Conservation (phyloP, 139 green algal species). For the Volvox africanus region DNA sequence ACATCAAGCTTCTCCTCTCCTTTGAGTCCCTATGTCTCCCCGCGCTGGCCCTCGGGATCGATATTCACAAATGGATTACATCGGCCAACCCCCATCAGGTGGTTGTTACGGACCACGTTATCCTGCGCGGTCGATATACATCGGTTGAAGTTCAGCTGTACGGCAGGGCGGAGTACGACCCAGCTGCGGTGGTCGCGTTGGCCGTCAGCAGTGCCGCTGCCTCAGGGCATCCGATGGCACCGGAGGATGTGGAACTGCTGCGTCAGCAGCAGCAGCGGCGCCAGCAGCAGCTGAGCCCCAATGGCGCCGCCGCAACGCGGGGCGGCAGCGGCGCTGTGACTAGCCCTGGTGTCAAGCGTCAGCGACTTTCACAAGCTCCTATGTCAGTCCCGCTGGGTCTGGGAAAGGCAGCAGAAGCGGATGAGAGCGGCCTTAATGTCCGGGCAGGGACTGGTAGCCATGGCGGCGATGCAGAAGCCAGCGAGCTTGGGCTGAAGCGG, state of each 20-base stretch:
- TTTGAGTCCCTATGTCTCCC: too few species aligned
- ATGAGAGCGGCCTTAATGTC: neutral
- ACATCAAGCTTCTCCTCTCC: too few species aligned
- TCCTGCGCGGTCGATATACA: slow-evolving; percentile 41
- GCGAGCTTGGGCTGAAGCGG: neutral
- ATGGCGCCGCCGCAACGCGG: neutral
- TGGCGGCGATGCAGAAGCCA: neutral
- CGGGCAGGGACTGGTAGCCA: too few species aligned
- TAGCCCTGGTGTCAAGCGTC: slow-evolving; percentile 1
- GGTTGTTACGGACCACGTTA: slow-evolving; percentile 43
- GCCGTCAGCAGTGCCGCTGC: neutral
- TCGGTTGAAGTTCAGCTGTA: slow-evolving; percentile 14
- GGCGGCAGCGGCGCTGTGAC: neutral
- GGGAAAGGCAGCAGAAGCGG: neutral
- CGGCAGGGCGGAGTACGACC: slow-evolving; percentile 29
- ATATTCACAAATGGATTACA: too few species aligned
- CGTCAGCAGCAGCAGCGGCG: slow-evolving; percentile 2
- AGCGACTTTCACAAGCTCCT: neutral
- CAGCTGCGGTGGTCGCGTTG: neutral
- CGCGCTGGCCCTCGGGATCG: too few species aligned
- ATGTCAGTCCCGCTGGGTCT: neutral
- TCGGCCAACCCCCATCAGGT: neutral
- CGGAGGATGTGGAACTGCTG: neutral
- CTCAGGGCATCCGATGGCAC: neutral
- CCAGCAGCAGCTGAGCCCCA: neutral